Base-by-base conservation (phyloP, 768 basidiomycete species). In the Pleurotus giganteus region DNA sequence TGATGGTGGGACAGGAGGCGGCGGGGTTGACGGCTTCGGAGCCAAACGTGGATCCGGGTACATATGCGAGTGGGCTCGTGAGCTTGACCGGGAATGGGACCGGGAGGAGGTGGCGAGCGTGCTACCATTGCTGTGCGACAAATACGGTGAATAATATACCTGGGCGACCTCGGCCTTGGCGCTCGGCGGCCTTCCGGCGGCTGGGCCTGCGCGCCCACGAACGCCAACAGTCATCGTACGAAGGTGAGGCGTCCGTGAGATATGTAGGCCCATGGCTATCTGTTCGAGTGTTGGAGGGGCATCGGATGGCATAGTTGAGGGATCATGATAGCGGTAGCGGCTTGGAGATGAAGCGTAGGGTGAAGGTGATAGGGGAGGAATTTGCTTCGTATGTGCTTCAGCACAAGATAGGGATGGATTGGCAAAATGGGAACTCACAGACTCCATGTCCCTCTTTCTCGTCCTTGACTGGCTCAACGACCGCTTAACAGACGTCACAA, bases 211-310 rank as follows among this genome's bases (percentile, higher is more conserved):
- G 21, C 19, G 29, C 21, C 49, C 49, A 21, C 49, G 49, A 9
- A 51, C 23, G 2, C 49, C 49, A 9, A 51, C 49, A 17, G 49
- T 51, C 49, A 51, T 36, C 24, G 49, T 24, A 5, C 83, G 78
- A 26, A 89, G 69, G 65, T 89, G 88, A 3, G 88, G 88, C 1
- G 88, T 90, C 32, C 85, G 82, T 4, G 88, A 89, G 27, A 86
- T 71, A 66, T 90, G 88, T 21, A 90, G 75, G 17, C 88, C 88
- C 87, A 90, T 89, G 12, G 86, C 84, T 57, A 90, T 90, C 69
- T 90, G 88, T 62, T 86, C 83, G 36, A 88, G 77, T 44, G 83
- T 85, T 1, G 88, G 88, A 13, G 79, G 82, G 19, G 72, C 64
- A 23, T 71, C 54, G 28, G 74, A 59, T 23, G 77, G 66, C 57